Evolutionary conservation across 768 basidiomycete genomes (phyloP).

Genomic region (Pleurotus giganteus): DNA sequence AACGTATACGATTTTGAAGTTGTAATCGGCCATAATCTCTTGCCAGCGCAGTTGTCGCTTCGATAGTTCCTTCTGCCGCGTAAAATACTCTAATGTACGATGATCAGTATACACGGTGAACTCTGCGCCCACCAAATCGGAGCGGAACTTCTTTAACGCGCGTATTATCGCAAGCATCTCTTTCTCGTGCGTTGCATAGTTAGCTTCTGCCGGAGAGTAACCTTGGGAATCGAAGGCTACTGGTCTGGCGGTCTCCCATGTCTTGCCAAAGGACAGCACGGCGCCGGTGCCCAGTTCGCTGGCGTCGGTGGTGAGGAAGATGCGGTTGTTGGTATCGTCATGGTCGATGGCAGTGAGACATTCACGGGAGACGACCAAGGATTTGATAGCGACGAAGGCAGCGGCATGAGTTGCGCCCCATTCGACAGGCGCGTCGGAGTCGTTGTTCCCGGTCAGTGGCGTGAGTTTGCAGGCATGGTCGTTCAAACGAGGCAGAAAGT

Average conservation of each 20-base stretch:
- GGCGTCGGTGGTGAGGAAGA: slow-evolving; percentile 30
- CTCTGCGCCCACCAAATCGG: too few species aligned
- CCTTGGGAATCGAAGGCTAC: slow-evolving; percentile 25
- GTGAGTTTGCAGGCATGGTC: too few species aligned
- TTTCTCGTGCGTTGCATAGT: too few species aligned
- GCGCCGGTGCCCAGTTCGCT: slow-evolving; percentile 25
- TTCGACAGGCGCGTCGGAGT: not conserved
- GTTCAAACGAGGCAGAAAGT: too few species aligned
- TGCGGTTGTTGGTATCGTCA: slow-evolving; percentile 24
- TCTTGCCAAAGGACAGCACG: slow-evolving; percentile 16
- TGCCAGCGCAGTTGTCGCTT: slow-evolving; percentile 14
- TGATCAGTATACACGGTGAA: slow-evolving; percentile 23
- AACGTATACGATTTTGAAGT: too few species aligned
- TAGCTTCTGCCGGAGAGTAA: too few species aligned
- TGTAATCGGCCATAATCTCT: not conserved
- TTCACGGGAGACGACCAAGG: slow-evolving; percentile 20
- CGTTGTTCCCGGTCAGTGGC: too few species aligned
- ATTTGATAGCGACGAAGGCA: slow-evolving; percentile 28
- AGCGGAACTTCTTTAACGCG: too few species aligned
- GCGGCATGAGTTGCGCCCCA: slow-evolving; percentile 20
- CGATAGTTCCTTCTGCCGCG: slow-evolving; percentile 22
- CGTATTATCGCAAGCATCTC: too few species aligned
- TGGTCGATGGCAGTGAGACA: slow-evolving; percentile 32
- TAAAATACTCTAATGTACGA: slow-evolving; percentile 24
- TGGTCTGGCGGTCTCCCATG: slow-evolving; percentile 24